Conservation (phyloP, 768 basidiomycete species). For the Omphalotus guepiniiformis region DNA sequence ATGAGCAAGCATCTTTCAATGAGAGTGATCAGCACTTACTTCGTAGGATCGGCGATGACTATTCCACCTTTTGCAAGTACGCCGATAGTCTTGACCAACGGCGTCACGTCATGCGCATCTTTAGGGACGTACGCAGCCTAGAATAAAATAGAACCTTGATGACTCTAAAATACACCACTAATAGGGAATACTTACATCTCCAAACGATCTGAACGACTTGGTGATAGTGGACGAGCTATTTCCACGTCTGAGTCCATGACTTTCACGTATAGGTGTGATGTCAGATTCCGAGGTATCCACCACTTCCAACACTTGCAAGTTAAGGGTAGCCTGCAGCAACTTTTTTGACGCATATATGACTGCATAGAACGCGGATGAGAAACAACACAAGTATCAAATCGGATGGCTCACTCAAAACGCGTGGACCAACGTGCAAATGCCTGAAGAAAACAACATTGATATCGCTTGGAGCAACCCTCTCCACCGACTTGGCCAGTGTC, state of each 20-base stretch:
- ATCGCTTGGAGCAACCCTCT: constrained; percentile 54
- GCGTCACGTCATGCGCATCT: constrained; percentile 58
- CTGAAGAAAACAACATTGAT: constrained; percentile 59
- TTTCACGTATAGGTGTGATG: constrained; percentile 31
- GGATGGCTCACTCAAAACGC: constrained; percentile 49
- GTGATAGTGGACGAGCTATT: too few species aligned
- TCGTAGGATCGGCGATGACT: constrained; percentile 60
- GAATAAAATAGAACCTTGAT: neutral
- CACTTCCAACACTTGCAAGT: constrained; percentile 58
- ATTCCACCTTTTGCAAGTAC: constrained; percentile 64
- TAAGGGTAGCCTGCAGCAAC: constrained; percentile 49
- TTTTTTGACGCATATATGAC: constrained; percentile 69
- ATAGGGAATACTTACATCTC: constrained; percentile 45
- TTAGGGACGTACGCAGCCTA: constrained; percentile 70
- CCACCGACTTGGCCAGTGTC: constrained; percentile 52
- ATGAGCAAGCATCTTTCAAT: neutral
- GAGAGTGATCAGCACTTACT: constrained; percentile 39
- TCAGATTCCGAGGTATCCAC: constrained; percentile 34
- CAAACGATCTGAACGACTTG: constrained; percentile 56
- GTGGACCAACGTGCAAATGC: constrained; percentile 47
- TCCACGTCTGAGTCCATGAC: neutral
- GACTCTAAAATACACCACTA: neutral
- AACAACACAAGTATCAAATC: constrained; percentile 5
- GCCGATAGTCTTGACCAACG: constrained; percentile 58
- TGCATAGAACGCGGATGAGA: too few species aligned